These are phyloP conservation scores for Phalaenopsis hybrid DNA, from an alignment of 116 monocot species.

Conservation along the genomic window DNA sequence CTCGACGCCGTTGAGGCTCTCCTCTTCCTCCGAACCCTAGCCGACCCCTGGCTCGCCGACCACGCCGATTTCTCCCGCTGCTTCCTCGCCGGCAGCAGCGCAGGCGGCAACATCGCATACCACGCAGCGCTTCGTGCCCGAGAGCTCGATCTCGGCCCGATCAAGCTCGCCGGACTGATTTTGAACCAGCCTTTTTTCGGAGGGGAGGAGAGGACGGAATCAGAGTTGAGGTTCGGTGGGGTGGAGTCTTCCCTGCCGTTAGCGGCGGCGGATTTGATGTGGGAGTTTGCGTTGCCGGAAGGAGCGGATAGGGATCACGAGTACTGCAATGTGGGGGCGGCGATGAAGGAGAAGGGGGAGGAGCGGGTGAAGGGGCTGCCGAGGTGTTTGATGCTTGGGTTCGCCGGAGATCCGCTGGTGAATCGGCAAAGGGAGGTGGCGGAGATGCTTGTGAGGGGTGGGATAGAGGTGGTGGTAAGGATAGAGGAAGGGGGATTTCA, in stretches of 20 bases:
- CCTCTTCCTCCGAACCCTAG: constrained; percentile 19
- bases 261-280: constrained; percentile 37
- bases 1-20: constrained; percentile 44
- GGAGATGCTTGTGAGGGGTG: neutral
- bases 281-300: constrained; percentile 48
- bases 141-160: constrained; percentile 12
- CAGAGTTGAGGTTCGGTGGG: constrained; percentile 32
- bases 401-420: constrained; percentile 10
- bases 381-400: constrained; percentile 1
- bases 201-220: constrained; percentile 37
- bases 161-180: constrained; percentile 32
- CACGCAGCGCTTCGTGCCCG: constrained; percentile 25
- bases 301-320: constrained; percentile 52
- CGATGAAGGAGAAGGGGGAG: neutral
- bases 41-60: constrained; percentile 23
- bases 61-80: constrained; percentile 35
- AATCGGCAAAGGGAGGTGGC: constrained; percentile 16
- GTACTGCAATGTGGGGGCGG: constrained; percentile 32
- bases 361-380: neutral
- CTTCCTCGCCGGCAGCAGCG: constrained; percentile 61
- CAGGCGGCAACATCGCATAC: constrained; percentile 62
- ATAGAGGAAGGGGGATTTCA: constrained; percentile 4
- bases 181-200: constrained; percentile 60
- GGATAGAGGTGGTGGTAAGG: neutral
- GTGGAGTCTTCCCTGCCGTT: constrained; percentile 51